Percentiles rank a stretch among this genome's conserved stretches.
phyloP scores from a whole-genome alignment of 139 green algal species.

The Spirogloea muscicola region DNA sequence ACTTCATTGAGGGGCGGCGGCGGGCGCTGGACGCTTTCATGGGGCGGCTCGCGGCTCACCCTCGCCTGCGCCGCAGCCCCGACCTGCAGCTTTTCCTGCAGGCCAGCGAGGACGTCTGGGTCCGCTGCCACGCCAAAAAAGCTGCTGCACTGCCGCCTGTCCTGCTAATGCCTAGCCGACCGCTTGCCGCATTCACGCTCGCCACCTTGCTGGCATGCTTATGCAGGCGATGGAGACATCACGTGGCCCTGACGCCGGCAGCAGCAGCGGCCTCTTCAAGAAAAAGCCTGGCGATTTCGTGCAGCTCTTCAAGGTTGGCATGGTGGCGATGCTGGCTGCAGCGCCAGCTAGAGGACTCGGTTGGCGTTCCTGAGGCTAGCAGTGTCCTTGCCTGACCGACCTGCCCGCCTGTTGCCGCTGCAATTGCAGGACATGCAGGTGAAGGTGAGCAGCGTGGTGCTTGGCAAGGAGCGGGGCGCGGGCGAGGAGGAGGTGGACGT shows the following conservation, averaged over 20 bases:
- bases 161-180: too few relatives aligned
- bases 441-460: conserved; percentile 30
- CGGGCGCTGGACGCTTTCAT: conserved; percentile 76
- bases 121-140: conserved; percentile 8
- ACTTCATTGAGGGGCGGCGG: conserved; percentile 87
- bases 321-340: too few relatives aligned
- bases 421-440: conserved; percentile 27
- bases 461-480: conserved; percentile 33
- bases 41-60: conserved; percentile 69
- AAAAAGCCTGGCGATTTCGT: conserved; percentile 33
- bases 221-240: too few relatives aligned
- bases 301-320: conserved; percentile 46
- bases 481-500: conserved; percentile 56
- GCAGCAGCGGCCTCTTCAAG: conserved; percentile 1
- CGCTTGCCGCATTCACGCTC: too few relatives aligned
- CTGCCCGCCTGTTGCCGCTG: too few relatives aligned
- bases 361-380: too few relatives aligned
- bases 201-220: too few relatives aligned
- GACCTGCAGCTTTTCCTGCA: conserved; percentile 79
- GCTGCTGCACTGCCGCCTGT: too few relatives aligned
- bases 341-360: too few relatives aligned
- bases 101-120: conserved; percentile 76
- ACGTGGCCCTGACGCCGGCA: background rate
- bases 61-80: conserved; percentile 59
- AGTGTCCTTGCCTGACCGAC: too few relatives aligned